Base-by-base conservation (phyloP, 176 grass and related monocot genomes). In the Tillandsia leiboldiana region DNA sequence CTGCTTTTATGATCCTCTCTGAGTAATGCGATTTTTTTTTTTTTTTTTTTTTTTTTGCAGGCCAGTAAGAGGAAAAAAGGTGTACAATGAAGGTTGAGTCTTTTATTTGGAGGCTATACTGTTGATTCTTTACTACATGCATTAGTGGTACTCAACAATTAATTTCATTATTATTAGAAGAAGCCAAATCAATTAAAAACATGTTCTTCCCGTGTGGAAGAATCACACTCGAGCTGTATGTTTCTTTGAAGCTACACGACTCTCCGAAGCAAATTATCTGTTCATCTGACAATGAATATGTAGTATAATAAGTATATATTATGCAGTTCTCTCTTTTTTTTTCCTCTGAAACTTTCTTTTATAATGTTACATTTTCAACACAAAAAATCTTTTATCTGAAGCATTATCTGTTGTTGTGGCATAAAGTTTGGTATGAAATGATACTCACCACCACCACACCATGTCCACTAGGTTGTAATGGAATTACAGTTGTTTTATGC, bases 31-130 rank as follows among this genome's bases (percentile, higher is more conserved):
- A 42, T 42, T 18, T 63, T 12, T 65, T 62, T 6, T 12, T 65
- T 62, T 6, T 75, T 20, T 20, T 20, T 20, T 20, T 20, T 20
- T 20, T 20, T 20, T 20, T 48, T 83, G 42, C 65, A 92, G 86
- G 81, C 83, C 3, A 90, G 90, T 49, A 84, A 96, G 65, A 84
- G 71, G 69, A 89, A 92, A 68, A 66, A 17, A 27, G 66, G 64
- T 10, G 66, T 12, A 12, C 23, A 49, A 13, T 75, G 66, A 48
- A 22, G 15, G 3, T 23, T 2, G 54, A 50, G 48, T 2, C 27
- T 63, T 24, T 63, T 24, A 2, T 12, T 15, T 26, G 42, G 57
- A 73, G 56, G n/a, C 8, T 26, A 15, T 42, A 15, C 14, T 17
- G 10, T 15, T 15, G n/a, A 71, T 51, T 33, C 20, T 71, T 14